Base-by-base conservation (phyloP, 495 filamentous ascomycete genomes). In the Penicillium longicatenatum region DNA sequence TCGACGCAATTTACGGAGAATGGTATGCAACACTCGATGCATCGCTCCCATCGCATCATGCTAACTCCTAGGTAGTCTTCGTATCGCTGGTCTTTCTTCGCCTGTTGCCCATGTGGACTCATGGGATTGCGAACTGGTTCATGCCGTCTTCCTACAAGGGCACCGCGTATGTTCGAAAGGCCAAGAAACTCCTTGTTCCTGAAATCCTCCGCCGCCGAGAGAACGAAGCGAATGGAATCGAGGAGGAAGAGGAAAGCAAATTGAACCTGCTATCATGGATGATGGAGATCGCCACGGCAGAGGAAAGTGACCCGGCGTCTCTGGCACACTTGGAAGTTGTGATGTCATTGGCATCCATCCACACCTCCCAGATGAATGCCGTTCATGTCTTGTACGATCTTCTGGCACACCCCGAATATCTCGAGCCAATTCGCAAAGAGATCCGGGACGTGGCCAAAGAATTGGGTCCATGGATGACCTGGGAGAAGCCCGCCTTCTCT, bases 281-380 rank as follows among this genome's bases (percentile, higher is more conserved):
- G 47, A 50, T 50, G 22, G 47, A 50, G 6, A 50, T 50, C 24
- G 47, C 47, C 6, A 50, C 47, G 8, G 11, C 24, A 50, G 47
- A 50, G 2, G 47, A 50, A 31, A 30, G 26, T 14, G 26, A 50
- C n/a, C 47, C 47, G 1, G 22, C 47, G 8, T 50, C 29, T 11
- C 26, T 50, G 1, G 47, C 47, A 1, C 47, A 50, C 12, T 24
- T 50, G 1, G 22, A 50, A 50, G 47, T 50, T n/a, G 47, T 50
- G 7, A 50, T 50, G 47, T 26, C 47, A 1, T 12, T 50, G 1
- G 47, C 47, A 0, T 50, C 47, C 1, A 50, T 50, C 6, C 47
- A 50, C 26, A 50, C 47, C 4, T 50, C 47, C 1, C 24, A 50
- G 12, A 50, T 50, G 47, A 50, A 50, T 7, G 47, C 29, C 1